phyloP scores from a whole-genome alignment of 2,329 filamentous ascomycete genomes.

The Penicillium sclerotigenum region DNA sequence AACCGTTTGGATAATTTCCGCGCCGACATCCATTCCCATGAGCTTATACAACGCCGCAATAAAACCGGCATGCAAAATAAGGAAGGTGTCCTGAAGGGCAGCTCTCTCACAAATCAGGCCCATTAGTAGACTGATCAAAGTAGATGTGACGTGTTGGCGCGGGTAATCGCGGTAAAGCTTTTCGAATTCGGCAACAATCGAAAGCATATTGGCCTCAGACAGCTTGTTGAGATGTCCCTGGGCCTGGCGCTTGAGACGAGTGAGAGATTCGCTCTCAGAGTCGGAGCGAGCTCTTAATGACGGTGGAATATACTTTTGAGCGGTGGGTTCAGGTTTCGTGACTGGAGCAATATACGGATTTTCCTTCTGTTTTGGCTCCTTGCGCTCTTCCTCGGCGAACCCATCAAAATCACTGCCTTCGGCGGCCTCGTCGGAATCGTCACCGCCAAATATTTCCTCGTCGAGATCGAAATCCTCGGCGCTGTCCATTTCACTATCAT shows the following conservation, averaged over 20 bases:
- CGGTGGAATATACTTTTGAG: conserved; percentile 81
- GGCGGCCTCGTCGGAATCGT: conserved; percentile 29
- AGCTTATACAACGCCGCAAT: conserved; percentile 83
- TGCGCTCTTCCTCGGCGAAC: conserved; percentile 41
- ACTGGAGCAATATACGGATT: conserved; percentile 85
- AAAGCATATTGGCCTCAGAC: conserved; percentile 83
- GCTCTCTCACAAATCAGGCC: conserved; percentile 77
- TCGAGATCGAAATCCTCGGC: conserved; percentile 10
- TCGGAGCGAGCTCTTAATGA: conserved; percentile 66
- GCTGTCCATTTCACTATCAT: conserved; percentile 18
- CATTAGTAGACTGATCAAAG: conserved; percentile 72
- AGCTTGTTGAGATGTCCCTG: conserved; percentile 90
- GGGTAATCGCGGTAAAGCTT: conserved; percentile 79
- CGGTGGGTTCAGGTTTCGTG: conserved; percentile 41
- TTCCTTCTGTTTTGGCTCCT: conserved; percentile 57
- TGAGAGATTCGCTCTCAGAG: conserved; percentile 64
- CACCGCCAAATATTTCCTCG: conserved; percentile 27
- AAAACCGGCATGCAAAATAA: conserved; percentile 87
- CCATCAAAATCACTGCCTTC: conserved; percentile 40
- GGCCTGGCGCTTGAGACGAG: conserved; percentile 70
- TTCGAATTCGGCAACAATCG: conserved; percentile 78
- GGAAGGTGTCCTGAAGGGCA: conserved; percentile 77
- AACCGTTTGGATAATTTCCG: conserved; percentile 74
- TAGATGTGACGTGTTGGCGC: conserved; percentile 82
- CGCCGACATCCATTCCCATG: conserved; percentile 83